Evolutionary conservation across 257 asterid genomes (phyloP), one percentile per base, ranked within the genome.

Genomic region (Petrea volubilis): DNA sequence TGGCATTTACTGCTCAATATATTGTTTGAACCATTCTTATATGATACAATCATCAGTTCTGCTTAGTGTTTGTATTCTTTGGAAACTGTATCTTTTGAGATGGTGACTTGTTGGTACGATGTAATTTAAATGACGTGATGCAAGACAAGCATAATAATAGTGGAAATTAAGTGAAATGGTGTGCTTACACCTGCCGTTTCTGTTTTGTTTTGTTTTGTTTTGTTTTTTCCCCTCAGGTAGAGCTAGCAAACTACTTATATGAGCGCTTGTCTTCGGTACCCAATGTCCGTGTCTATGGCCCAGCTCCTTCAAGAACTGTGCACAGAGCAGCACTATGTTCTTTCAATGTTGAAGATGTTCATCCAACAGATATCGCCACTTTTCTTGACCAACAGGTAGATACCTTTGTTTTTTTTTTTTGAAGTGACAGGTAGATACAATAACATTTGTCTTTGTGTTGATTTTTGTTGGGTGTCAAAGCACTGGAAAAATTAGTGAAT

Each of bases 331-430:
- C 98, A 60, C 89, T 94, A 18, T 94, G 98, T 77, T 91, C 99
- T 27, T 94, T 94, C 87, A 91, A 87, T 53, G 96, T 91, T 44
- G 86, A 84, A 74, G 97, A 77, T 72, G 67, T 86, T 49, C 97
- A 94, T 60, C 93, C 98, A 5, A 94, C 99, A 0, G 97, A 94
- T 71, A 63, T 94, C 50, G 97, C 99, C 4, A 85, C 95, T 47
- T 83, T 88, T 75, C 96, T 94, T 62, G 98, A 94, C 50, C 92
- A 85, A 69, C 97, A 89, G 96, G 98, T 91, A 67, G n/a, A n/a
- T n/a, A n/a, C n/a, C n/a, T n/a, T n/a, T n/a, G n/a, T n/a, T n/a
- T n/a, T n/a, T n/a, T n/a, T n/a, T n/a, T n/a, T n/a, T n/a, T n/a
- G n/a, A n/a, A n/a, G n/a, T n/a, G n/a, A n/a, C n/a, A n/a, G n/a